phyloP scores from a whole-genome alignment of 2,329 filamentous ascomycete genomes.

The Arthrinium puccinioides region DNA sequence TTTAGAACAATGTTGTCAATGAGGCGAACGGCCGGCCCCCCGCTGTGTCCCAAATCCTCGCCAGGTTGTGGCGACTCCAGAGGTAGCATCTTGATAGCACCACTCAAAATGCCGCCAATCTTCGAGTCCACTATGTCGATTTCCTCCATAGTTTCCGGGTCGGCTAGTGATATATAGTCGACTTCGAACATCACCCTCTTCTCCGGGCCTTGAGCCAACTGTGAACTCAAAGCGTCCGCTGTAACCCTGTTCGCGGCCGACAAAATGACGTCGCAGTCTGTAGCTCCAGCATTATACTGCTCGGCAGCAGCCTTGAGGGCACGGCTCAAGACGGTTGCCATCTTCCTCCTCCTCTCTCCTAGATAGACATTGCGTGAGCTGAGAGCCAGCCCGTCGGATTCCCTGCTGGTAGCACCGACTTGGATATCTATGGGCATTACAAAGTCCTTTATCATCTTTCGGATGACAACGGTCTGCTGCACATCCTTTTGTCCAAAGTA shows the following conservation, averaged over 20 bases:
- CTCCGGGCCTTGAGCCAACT: constrained; percentile 50
- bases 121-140: constrained; percentile 60
- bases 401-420: constrained; percentile 68
- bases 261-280: constrained; percentile 60
- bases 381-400: constrained; percentile 76
- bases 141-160: constrained; percentile 78
- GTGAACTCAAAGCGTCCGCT: constrained; percentile 46
- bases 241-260: constrained; percentile 59
- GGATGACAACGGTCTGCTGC: constrained; percentile 89
- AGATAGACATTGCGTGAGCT: constrained; percentile 94
- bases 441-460: constrained; percentile 81
- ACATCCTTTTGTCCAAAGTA: constrained; percentile 98
- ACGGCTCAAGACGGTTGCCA: constrained; percentile 65
- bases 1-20: constrained; percentile 87
- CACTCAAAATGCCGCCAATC: constrained; percentile 77
- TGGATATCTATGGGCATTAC: constrained; percentile 69
- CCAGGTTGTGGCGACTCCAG: constrained; percentile 61
- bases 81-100: constrained; percentile 82
- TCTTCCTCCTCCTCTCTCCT: constrained; percentile 62
- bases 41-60: constrained; percentile 69
- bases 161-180: constrained; percentile 87
- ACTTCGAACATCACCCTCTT: constrained; percentile 70
- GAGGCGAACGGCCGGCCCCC: constrained; percentile 70
- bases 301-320: constrained; percentile 65
- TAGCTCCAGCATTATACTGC: constrained; percentile 48